phyloP scores from a whole-genome alignment of 495 filamentous ascomycete species.

The Aspergillus avenaceus region DNA sequence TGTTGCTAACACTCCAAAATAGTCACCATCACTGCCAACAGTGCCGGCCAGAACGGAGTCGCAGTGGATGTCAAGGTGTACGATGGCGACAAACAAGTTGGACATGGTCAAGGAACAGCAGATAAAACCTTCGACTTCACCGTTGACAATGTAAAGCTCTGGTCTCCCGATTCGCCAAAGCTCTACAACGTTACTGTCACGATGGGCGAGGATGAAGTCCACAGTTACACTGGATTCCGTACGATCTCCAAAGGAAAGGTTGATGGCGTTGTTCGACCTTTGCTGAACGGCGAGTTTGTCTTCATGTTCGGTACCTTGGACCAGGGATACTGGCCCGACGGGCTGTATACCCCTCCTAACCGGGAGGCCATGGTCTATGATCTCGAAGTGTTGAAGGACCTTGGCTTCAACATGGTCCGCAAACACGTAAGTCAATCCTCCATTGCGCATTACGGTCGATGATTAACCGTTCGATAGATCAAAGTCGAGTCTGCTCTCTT shows the following conservation, averaged over 20 bases:
- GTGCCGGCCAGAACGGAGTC: slow-evolving; percentile 19
- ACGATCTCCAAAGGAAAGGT: slow-evolving; percentile 51
- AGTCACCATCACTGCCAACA: slow-evolving; percentile 52
- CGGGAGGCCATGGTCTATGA: slow-evolving; percentile 64
- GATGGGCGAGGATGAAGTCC: slow-evolving; percentile 49
- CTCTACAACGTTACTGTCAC: slow-evolving; percentile 60
- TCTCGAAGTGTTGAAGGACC: slow-evolving; percentile 52
- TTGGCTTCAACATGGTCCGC: slow-evolving; percentile 64
- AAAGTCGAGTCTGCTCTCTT: slow-evolving; percentile 64
- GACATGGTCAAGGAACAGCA: slow-evolving; percentile 33
- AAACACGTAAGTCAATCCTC: slow-evolving; percentile 53
- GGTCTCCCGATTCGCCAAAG: slow-evolving; percentile 57
- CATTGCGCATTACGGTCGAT: background rate
- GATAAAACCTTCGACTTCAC: slow-evolving; percentile 48
- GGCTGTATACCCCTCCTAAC: slow-evolving; percentile 56
- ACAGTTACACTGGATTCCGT: slow-evolving; percentile 65
- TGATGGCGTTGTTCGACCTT: slow-evolving; percentile 54
- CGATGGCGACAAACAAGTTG: slow-evolving; percentile 36
- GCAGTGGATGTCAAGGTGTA: slow-evolving; percentile 41
- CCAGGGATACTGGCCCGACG: slow-evolving; percentile 69
- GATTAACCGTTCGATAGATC: slow-evolving; percentile 44
- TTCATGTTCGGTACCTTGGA: slow-evolving; percentile 66
- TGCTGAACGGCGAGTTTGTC: slow-evolving; percentile 60
- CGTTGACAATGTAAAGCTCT: slow-evolving; percentile 48
- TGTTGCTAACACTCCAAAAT: background rate